These are phyloP conservation scores for Macadamia integrifolia DNA, from an alignment of 164 flowering plant genomes.

Conservation along the genomic window DNA sequence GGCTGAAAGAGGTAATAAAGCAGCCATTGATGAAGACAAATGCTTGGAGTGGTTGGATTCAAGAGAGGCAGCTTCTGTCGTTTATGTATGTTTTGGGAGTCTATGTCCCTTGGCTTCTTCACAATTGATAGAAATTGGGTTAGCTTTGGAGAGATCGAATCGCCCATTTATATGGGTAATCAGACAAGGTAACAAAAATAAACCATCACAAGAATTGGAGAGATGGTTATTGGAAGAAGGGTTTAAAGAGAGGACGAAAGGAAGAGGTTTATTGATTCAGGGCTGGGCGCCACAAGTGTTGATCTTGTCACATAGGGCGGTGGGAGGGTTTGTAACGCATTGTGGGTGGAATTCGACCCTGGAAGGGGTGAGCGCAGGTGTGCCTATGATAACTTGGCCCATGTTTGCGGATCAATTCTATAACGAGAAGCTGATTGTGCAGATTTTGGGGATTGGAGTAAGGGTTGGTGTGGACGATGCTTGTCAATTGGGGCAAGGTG, in stretches of 20 bases:
- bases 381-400: constrained; percentile 21
- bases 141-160: constrained; percentile 34
- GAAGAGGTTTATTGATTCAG: constrained; percentile 28
- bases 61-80: constrained; percentile 18
- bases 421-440: constrained; percentile 16
- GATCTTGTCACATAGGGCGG: constrained; percentile 34
- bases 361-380: constrained; percentile 13
- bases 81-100: constrained; percentile 40
- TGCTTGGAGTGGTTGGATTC: constrained; percentile 41
- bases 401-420: constrained; percentile 12
- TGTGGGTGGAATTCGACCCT: constrained; percentile 42
- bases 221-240: constrained; percentile 27
- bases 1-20: constrained; percentile 32
- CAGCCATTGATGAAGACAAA: constrained; percentile 12
- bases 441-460: constrained; percentile 16
- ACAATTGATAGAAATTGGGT: constrained; percentile 32
- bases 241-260: constrained; percentile 32
- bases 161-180: constrained; percentile 45
- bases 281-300: constrained; percentile 55
- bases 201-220: constrained; percentile 15
- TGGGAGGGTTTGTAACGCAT: constrained; percentile 48
- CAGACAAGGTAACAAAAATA: constrained; percentile 6
- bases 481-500: too few species aligned
- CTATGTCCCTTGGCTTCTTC: constrained; percentile 10
- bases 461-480: background rate